Conservation (phyloP, 176 grass and related monocot species). For the Paspalum vaginatum region DNA sequence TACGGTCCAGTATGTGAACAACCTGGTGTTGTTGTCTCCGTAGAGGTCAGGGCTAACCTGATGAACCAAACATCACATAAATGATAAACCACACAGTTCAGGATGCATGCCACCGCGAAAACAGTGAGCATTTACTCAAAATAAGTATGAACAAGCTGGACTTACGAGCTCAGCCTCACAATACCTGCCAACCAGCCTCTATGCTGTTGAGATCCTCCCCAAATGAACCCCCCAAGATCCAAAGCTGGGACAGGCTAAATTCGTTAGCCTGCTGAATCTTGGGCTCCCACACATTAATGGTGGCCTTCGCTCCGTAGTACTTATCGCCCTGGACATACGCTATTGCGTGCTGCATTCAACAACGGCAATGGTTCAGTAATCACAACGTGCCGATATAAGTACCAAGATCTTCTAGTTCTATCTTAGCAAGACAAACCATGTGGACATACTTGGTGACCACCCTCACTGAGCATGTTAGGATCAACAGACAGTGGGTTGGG, state of each 20-base stretch:
- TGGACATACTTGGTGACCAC: slow-evolving; percentile 56
- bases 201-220: slow-evolving; percentile 76
- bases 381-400: neutral
- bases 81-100: neutral
- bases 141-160: neutral
- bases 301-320: slow-evolving; percentile 75
- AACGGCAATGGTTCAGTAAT: neutral
- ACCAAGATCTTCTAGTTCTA: neutral
- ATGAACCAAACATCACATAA: slow-evolving; percentile 42
- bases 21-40: slow-evolving; percentile 77
- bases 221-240: slow-evolving; percentile 75
- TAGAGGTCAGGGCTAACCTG: slow-evolving; percentile 83
- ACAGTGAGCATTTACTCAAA: neutral
- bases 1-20: slow-evolving; percentile 90
- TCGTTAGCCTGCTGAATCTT: slow-evolving; percentile 71
- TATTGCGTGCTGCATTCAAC: slow-evolving; percentile 62
- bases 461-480: slow-evolving; percentile 58
- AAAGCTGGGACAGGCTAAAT: slow-evolving; percentile 83
- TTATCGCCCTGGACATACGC: slow-evolving; percentile 66
- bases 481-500: slow-evolving; percentile 49
- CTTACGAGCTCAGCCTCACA: neutral
- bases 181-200: slow-evolving; percentile 90
- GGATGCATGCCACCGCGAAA: neutral
- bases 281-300: slow-evolving; percentile 92
- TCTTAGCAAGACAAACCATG: neutral